Base-by-base conservation (phyloP, 176 grass and related monocot species). In the Avena insularis region DNA sequence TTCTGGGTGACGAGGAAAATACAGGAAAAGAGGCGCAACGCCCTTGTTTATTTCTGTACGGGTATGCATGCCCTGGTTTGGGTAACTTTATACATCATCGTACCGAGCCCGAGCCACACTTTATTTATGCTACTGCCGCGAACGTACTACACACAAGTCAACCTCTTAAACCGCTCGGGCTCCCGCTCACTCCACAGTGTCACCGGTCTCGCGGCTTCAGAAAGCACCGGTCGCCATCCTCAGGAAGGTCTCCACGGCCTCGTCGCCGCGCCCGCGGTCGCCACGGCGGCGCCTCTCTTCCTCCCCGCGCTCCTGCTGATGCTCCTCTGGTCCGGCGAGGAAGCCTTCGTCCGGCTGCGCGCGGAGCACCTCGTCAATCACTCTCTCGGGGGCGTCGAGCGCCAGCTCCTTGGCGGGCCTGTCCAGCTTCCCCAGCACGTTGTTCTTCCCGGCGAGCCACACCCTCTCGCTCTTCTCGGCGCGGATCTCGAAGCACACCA, bases 331-430 rank as follows among this genome's bases (percentile, higher is more conserved):
- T 8, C 93, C 90, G 9, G 84, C 15, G 11, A 98, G 2, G 82
- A 98, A 93, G 0, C 75, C 75, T 23, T 65, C 29, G 5, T 89
- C 96, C 2, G 71, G 80, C 75, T 92, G 84, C 0, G 86, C 78
- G 51, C 87, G 20, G 66, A 98, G 72, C 78, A 94, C 77, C 91
- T 92, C 79, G 47, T 98, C 91, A 38, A 98, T 90, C 84, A 92
- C 88, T 79, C 13, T 83, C 3, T 75, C 71, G n/a, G 83, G 70
- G 9, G 56, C 51, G 68, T 57, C 93, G 85, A 98, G 95, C 0
- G 90, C 58, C 54, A 98, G 86, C 86, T 91, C 96, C 93, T 95
- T 92, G 21, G 96, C 91, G 12, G 87, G 63, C 14, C 2, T 14
- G 55, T 90, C 90, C 74, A 98, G 85, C 78, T 95, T 90, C 14